Evolutionary conservation across 2,329 filamentous ascomycete genomes (phyloP).

Genomic region (Domatiomyces catenatus): DNA sequence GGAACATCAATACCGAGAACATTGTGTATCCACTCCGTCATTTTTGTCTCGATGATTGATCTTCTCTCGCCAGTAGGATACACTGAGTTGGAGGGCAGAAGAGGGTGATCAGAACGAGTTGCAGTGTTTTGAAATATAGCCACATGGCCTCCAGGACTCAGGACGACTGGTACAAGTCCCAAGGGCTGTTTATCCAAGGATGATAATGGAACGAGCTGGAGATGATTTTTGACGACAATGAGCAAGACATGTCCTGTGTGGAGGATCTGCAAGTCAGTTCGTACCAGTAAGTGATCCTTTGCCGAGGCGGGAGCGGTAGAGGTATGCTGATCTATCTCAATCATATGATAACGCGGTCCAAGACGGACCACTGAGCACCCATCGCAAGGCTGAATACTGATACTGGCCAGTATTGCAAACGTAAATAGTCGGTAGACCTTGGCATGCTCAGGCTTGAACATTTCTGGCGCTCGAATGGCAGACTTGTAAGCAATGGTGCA

Average conservation of each 20-base stretch:
- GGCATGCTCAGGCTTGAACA: constrained; percentile 14
- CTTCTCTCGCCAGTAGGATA: background rate
- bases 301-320: background rate
- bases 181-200: background rate
- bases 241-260: constrained; percentile 13
- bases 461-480: constrained; percentile 13
- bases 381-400: constrained; percentile 8
- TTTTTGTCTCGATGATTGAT: background rate
- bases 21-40: background rate
- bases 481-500: constrained; percentile 17
- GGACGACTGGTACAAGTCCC: background rate
- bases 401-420: constrained; percentile 14
- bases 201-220: background rate
- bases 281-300: constrained; percentile 3
- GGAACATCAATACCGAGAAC: background rate
- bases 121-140: background rate
- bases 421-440: constrained; percentile 14
- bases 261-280: constrained; percentile 13
- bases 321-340: background rate
- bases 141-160: background rate
- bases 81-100: background rate
- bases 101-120: background rate
- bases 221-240: constrained; percentile 5
- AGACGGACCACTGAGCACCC: constrained; percentile 6
- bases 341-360: constrained; percentile 10